Evolutionary conservation across 192 early-diverging fungal species (phyloP), one percentile per base, ranked within the genome.

Genomic region (Entomortierella parvispora): DNA sequence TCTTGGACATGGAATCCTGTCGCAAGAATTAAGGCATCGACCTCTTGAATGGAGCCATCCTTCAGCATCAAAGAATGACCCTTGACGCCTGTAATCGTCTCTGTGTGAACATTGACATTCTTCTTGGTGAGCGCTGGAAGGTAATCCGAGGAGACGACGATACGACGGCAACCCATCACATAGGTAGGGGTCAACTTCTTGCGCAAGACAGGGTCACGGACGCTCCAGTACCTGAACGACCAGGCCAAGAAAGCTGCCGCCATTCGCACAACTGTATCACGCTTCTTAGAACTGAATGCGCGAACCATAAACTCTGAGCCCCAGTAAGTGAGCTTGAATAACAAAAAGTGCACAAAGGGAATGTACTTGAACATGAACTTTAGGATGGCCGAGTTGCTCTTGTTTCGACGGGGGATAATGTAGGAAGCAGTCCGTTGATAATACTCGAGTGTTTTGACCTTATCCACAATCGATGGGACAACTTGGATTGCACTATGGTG

Each of bases 371-470:
- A 80, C 14, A 80, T 15, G 18, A 42, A 46, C 17, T 74, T 80
- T 26, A 60, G 26, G 23, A 80, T 20, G 10, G n/a, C 8, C 4
- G 66, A 45, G 26, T 80, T 83, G 18, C 0, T 43, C 14, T 33
- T 34, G 26, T 80, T 65, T 9, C 43, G 22, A 2, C 77, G 62
- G 10, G 37, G 42, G 2, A 64, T 46, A 44, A 82, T 65, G 61
- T 71, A 82, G 17, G 84, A 57, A 23, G 83, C 72, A 4, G 80
- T 74, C 17, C 84, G 79, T 54, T 84, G 82, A 46, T 72, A 85
- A 55, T 62, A 69, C 31, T 65, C 40, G 5, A 85, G 65, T 28
- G 62, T 55, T 5, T 62, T 51, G 22, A 68, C 82, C 40, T 69
- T 57, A 2, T 58, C 32, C n/a, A 61, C 80, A 17, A 85, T 51